These are phyloP conservation scores for Suillus subaureus DNA, from an alignment of 768 basidiomycete genomes.

Conservation along the genomic window DNA sequence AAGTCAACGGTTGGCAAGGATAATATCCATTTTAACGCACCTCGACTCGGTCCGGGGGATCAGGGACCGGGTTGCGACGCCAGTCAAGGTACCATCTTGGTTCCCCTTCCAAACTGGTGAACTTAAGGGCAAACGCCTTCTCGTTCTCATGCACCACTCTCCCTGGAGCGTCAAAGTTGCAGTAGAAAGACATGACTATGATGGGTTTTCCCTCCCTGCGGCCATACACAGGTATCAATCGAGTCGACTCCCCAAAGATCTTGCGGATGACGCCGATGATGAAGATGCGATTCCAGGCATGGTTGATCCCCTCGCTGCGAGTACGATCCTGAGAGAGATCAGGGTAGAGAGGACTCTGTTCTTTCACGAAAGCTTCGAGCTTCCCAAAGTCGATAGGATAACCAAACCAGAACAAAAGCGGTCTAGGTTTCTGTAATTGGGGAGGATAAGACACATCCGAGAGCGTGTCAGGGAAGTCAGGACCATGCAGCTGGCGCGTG, in stretches of 20 bases:
- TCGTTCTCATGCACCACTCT: not conserved
- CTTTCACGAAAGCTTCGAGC: not conserved
- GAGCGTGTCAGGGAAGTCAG: not conserved
- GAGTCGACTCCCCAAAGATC: constrained; percentile 4
- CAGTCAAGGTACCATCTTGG: not conserved
- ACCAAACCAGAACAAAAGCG: not conserved
- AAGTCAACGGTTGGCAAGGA: not conserved
- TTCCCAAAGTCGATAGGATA: not conserved
- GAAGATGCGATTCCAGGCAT: not conserved
- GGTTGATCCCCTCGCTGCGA: not conserved
- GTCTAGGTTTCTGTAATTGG: not conserved
- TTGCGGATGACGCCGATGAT: constrained; percentile 1
- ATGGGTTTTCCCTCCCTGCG: not conserved
- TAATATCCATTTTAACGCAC: not conserved
- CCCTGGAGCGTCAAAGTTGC: not conserved
- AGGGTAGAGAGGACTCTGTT: not conserved
- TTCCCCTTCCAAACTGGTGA: not conserved
- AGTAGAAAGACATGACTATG: constrained; percentile 2
- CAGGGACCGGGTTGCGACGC: not conserved
- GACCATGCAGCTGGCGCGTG: not conserved
- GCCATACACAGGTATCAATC: not conserved
- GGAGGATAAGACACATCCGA: not conserved
- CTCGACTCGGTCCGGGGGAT: not conserved
- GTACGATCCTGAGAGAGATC: not conserved
- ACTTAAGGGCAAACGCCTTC: not conserved